These are phyloP conservation scores for Karstenula rhodostoma DNA, from an alignment of 2,329 filamentous ascomycete species.

Conservation along the genomic window DNA sequence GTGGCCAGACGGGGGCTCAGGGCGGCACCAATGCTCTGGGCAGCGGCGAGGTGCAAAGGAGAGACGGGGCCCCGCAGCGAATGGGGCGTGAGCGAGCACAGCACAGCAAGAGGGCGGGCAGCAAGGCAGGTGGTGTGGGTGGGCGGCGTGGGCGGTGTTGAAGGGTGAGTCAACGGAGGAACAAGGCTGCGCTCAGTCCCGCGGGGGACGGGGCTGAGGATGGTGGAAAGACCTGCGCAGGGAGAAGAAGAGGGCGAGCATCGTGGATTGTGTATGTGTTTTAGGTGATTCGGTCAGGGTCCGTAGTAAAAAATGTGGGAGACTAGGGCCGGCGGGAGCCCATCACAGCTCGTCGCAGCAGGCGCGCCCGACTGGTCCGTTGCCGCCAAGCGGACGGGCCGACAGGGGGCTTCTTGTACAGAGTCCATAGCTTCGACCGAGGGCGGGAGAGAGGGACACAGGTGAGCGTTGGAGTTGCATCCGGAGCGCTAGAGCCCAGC, in stretches of 20 bases:
- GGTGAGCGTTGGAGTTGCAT: background rate
- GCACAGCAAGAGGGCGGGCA: conserved; percentile 9
- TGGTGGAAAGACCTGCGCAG: conserved; percentile 53
- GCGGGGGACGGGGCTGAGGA: conserved; percentile 60
- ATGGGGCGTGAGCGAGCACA: conserved; percentile 16
- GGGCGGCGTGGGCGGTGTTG: background rate
- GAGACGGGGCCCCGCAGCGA: conserved; percentile 1
- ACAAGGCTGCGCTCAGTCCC: conserved; percentile 54
- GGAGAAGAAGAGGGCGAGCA: conserved; percentile 48
- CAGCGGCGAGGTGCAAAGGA: conserved; percentile 1
- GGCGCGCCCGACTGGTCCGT: conserved; percentile 21
- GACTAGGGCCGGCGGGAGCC: conserved; percentile 22
- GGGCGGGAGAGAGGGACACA: no score
- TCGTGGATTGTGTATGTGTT: conserved; percentile 49
- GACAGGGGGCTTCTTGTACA: conserved; percentile 6
- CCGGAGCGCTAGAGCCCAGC: conserved; percentile 12
- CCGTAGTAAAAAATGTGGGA: conserved; percentile 38
- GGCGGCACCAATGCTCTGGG: conserved; percentile 21
- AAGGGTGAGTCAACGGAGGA: conserved; percentile 12
- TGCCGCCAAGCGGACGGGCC: conserved; percentile 5
- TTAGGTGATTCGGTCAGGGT: conserved; percentile 45
- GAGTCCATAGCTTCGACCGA: no score
- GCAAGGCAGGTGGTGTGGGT: background rate
- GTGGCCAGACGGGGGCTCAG: conserved; percentile 23
- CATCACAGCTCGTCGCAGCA: conserved; percentile 21